Conservation (phyloP, 1,284 basidiomycete species). For the Irpex sp. region DNA sequence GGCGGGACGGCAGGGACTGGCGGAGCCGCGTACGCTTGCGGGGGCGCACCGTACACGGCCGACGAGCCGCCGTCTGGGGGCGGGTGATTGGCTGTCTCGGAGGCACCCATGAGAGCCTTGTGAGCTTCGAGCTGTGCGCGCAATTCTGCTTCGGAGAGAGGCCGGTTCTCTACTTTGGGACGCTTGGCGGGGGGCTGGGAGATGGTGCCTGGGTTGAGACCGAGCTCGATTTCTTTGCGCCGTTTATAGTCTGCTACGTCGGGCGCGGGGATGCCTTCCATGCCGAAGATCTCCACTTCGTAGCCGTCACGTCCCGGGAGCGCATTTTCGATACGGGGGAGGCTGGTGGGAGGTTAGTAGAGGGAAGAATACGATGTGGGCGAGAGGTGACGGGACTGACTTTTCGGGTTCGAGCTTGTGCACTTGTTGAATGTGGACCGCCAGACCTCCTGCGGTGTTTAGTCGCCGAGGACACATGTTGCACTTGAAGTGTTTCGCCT, state of each 20-base stretch:
- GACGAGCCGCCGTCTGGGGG: slow-evolving; percentile 32
- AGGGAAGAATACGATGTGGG: too few relatives aligned
- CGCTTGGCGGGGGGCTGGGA: slow-evolving; percentile 77
- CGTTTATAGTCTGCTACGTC: slow-evolving; percentile 95
- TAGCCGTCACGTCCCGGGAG: slow-evolving; percentile 96
- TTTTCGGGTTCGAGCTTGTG: slow-evolving; percentile 97
- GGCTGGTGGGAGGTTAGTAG: slow-evolving; percentile 32
- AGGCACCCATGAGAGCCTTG: slow-evolving; percentile 85
- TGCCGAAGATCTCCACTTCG: slow-evolving; percentile 98
- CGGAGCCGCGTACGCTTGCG: slow-evolving; percentile 60
- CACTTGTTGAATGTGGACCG: slow-evolving; percentile 98
- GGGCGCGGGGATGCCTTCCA: slow-evolving; percentile 96
- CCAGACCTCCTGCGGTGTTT: slow-evolving; percentile 96
- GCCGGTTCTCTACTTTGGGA: slow-evolving; percentile 80
- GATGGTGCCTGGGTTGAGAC: slow-evolving; percentile 77
- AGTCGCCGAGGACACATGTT: slow-evolving; percentile 92
- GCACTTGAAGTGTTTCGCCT: slow-evolving; percentile 99
- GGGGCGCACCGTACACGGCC: slow-evolving; percentile 60
- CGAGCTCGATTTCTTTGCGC: slow-evolving; percentile 89
- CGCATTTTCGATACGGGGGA: slow-evolving; percentile 91
- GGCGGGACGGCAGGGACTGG: slow-evolving; percentile 42
- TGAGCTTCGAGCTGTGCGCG: slow-evolving; percentile 86
- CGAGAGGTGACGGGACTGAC: slow-evolving; percentile 35
- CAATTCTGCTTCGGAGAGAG: slow-evolving; percentile 81
- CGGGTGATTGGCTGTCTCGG: slow-evolving; percentile 33